These are phyloP conservation scores for Obelidium mucronatum DNA, from an alignment of 192 early-diverging fungal genomes.

Conservation along the genomic window DNA sequence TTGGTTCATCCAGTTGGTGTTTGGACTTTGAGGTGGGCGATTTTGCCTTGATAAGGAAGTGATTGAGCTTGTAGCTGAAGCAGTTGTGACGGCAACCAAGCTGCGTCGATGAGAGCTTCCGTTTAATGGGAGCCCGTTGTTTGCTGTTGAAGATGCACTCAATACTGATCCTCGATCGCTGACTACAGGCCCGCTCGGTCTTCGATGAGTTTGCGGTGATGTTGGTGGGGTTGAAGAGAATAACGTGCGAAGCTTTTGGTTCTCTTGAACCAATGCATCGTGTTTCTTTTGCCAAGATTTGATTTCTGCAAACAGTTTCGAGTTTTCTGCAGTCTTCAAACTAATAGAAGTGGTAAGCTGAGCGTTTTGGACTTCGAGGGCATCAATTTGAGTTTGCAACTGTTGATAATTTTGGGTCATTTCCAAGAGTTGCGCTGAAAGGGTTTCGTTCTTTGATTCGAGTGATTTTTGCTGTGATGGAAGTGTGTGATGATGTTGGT, in stretches of 20 bases:
- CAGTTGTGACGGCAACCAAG: background rate
- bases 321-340: background rate
- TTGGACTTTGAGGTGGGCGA: too few relatives aligned
- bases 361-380: background rate
- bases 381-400: background rate
- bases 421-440: too few relatives aligned
- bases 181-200: background rate
- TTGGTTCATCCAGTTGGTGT: background rate
- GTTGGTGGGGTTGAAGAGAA: too few relatives aligned
- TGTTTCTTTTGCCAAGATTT: background rate
- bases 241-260: too few relatives aligned
- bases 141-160: too few relatives aligned
- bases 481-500: too few relatives aligned
- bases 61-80: background rate
- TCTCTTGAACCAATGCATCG: background rate
- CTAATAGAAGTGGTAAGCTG: background rate
- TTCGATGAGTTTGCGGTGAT: background rate
- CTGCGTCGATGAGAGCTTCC: too few relatives aligned
- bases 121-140: too few relatives aligned
- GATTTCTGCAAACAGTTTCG: conserved; percentile 4
- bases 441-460: too few relatives aligned
- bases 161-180: background rate
- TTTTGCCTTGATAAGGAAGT: too few relatives aligned
- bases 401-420: too few relatives aligned
- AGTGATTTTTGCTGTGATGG: too few relatives aligned